phyloP scores from a whole-genome alignment of 176 grass and related monocot species.

The Triticum timopheevii region DNA sequence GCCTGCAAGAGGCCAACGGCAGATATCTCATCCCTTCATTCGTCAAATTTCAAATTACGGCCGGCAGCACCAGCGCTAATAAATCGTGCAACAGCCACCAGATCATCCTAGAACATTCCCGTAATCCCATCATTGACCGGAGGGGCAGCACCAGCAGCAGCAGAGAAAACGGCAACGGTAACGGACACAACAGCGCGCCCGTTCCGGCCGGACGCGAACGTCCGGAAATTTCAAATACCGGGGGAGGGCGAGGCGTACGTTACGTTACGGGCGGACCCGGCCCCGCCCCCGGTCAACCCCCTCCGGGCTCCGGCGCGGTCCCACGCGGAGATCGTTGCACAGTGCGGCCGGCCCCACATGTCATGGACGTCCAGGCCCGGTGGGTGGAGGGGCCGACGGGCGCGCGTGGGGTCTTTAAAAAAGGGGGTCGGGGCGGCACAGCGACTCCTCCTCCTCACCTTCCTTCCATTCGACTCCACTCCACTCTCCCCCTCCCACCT shows the following conservation, averaged over 20 bases:
- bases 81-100: neutral
- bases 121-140: neutral
- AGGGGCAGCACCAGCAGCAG: neutral
- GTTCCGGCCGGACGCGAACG: conserved; percentile 25
- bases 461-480: conserved; percentile 79
- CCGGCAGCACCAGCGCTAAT: neutral
- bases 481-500: neutral
- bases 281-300: conserved; percentile 11
- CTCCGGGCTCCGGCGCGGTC: neutral
- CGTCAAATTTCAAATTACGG: no score
- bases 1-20: no score
- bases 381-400: conserved; percentile 25
- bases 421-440: conserved; percentile 24
- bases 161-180: conserved; percentile 7
- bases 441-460: conserved; percentile 71
- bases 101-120: neutral
- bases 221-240: conserved; percentile 46
- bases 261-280: conserved; percentile 12
- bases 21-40: no score
- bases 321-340: neutral
- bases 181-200: neutral
- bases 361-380: neutral
- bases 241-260: neutral
- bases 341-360: neutral
- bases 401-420: conserved; percentile 31